Evolutionary conservation across 306 rosid genomes (phyloP), one percentile per base, ranked within the genome.

Genomic region (Luffa acutangula): DNA sequence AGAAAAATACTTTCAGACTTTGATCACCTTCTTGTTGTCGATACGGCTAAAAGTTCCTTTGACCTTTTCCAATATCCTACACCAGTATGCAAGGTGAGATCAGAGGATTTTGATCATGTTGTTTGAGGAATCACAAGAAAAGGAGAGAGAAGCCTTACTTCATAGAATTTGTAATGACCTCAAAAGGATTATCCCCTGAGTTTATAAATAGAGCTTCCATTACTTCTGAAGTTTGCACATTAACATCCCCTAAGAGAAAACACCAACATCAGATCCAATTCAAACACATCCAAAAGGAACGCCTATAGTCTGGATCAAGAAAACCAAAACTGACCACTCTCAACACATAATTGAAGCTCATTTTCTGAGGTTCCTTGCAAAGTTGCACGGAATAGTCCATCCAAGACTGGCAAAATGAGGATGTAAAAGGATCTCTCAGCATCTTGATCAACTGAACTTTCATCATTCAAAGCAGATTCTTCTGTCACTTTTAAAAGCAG

Each of bases 111-210:
- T 4, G 67, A 10, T 9, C 52, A 11, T 17, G 18, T 11, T 10
- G 37, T 31, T 76, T n/a, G 25, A 58, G 39, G 11, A 53, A 63
- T 25, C 52, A 80, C 65, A 57, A 45, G 31, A 13, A 25, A 48
- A 36, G 10, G 3, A 45, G 34, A 54, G 77, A n/a, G 46, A 33
- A 33, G 84, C 18, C 75, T 49, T 85, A 90, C 96, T 90, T 89
- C 72, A 89, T 88, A 42, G 96, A 89, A 57, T 89, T 72, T 81
- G 54, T 86, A 48, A 89, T 81, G 60, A 90, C 82, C 81, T 89
- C 89, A 85, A 82, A 90, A 31, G 93, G 96, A 83, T 90, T 84
- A 66, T 90, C 86, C 65, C 96, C 96, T 52, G 87, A 90, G 84
- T 90, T 90, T 43, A 93, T 86, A 82, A 89, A 87, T 33, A 93